Percentiles rank a stretch among this genome's conserved stretches.
phyloP scores from a whole-genome alignment of 768 basidiomycete species.

The Rhizopogon sp. region DNA sequence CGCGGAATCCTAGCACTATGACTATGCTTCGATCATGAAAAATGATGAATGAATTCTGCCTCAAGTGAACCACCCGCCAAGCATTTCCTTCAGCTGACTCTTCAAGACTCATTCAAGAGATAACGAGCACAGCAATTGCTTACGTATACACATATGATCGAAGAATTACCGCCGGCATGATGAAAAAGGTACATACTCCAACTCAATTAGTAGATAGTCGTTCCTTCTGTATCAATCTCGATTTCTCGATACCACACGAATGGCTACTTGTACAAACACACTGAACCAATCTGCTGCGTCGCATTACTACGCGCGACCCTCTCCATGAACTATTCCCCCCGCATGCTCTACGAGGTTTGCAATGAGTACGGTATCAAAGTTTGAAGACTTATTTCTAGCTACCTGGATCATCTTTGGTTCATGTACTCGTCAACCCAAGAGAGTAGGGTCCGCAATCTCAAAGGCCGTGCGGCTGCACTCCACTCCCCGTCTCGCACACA shows the following conservation, averaged over 20 bases:
- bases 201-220: no score
- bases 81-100: no score
- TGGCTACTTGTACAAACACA: background rate
- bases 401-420: background rate
- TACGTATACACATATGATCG: background rate
- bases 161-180: background rate
- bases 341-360: background rate
- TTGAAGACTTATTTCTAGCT: background rate
- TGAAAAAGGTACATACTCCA: background rate
- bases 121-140: background rate
- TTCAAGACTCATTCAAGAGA: background rate
- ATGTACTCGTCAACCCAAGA: background rate
- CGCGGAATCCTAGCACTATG: background rate
- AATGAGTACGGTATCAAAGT: background rate
- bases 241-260: background rate
- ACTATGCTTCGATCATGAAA: background rate
- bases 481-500: conserved; percentile 11
- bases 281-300: background rate
- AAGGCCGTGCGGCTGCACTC: conserved; percentile 10
- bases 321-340: background rate
- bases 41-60: background rate
- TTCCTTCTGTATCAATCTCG: no score
- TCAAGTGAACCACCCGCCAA: background rate
- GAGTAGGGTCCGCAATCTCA: background rate
- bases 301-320: no score